phyloP scores from a whole-genome alignment of 495 filamentous ascomycete genomes.

The Podospora conica region DNA sequence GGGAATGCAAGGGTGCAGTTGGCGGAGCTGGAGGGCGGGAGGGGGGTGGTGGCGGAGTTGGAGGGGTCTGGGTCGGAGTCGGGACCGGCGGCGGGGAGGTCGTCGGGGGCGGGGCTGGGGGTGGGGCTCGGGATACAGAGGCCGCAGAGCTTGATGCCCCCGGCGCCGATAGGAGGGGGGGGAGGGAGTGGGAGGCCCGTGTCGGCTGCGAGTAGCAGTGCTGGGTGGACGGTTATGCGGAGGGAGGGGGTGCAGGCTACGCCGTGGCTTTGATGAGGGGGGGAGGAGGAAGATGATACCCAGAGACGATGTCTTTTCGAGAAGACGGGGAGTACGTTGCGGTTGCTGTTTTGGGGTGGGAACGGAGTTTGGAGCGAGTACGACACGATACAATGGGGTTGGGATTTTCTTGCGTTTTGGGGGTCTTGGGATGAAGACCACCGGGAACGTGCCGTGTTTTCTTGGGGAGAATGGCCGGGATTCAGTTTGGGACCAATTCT shows the following conservation, averaged over 20 bases:
- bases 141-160: not conserved
- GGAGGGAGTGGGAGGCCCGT: not conserved
- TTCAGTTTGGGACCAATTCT: not conserved
- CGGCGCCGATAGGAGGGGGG: not conserved
- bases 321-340: not conserved
- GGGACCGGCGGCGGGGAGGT: too few relatives aligned
- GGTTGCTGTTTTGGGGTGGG: not conserved
- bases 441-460: too few relatives aligned
- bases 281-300: not conserved
- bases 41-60: not conserved
- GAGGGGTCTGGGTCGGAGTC: not conserved
- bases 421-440: not conserved
- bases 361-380: not conserved
- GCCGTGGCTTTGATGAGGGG: constrained; percentile 10
- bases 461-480: not conserved
- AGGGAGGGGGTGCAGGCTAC: constrained; percentile 6
- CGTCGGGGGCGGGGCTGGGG: too few relatives aligned
- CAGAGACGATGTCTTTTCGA: not conserved
- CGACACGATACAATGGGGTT: not conserved
- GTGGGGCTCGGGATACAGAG: not conserved
- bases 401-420: not conserved
- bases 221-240: constrained; percentile 14
- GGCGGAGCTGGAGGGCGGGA: not conserved
- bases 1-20: not conserved
- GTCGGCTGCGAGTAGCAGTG: constrained; percentile 4